Base-by-base conservation (phyloP, 1,284 basidiomycete genomes). In the Pholiota adiposa region DNA sequence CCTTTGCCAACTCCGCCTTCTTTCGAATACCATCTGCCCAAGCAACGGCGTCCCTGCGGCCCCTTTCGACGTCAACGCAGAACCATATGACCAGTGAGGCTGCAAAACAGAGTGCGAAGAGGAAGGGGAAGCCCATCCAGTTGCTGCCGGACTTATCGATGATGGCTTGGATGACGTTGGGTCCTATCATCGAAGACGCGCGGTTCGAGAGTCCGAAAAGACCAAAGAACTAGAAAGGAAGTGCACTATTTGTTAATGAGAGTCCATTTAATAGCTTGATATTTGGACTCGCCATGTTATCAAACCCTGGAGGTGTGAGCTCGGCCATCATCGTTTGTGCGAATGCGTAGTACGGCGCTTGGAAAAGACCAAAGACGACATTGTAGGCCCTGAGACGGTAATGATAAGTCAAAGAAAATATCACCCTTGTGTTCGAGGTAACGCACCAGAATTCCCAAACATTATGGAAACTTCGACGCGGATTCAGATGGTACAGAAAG, bases 241-340 rank as follows among this genome's bases (percentile, higher is more conserved):
- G 43, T 49, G 14, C 33, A 23, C 12, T n/a, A n/a, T n/a, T n/a
- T n/a, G n/a, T n/a, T n/a, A n/a, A n/a, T n/a, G n/a, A n/a, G n/a
- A n/a, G n/a, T n/a, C n/a, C n/a, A n/a, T n/a, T n/a, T n/a, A n/a
- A n/a, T n/a, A n/a, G n/a, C n/a, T n/a, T n/a, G n/a, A n/a, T n/a
- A n/a, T n/a, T n/a, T n/a, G n/a, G n/a, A 33, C 74, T 31, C 58
- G 84, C 86, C 90, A 91, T 92, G 69, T 93, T 92, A 67, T 93
- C 90, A 65, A 89, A 93, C 0, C 91, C 92, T 0, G 90, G 90
- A 14, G 92, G 90, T 21, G 88, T 85, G 12, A 94, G 80, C 70
- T 94, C 93, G 0, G 89, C 88, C 89, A 94, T 93, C 90, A 93
- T 91, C 0, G 92, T 93, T 74, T 93, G 91, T 18, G 89, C 84